Evolutionary conservation across 352 stramenopile genomes (phyloP).

Genomic region (Phytophthora pisi): DNA sequence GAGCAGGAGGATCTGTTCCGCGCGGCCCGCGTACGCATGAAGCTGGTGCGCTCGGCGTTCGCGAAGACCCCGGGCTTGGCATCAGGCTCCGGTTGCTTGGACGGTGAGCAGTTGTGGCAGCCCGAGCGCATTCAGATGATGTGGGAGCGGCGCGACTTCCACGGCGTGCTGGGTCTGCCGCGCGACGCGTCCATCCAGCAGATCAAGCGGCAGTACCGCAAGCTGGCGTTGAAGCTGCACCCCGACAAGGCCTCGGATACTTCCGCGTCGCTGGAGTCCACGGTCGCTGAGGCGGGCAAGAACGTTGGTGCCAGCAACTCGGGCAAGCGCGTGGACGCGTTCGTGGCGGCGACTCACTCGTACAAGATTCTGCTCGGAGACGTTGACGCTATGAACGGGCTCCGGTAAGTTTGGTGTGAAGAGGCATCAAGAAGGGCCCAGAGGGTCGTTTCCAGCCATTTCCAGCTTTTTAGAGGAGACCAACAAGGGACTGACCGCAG

Average conservation of each 20-base stretch:
- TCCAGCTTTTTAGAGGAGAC: neutral
- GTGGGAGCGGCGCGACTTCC: constrained; percentile 81
- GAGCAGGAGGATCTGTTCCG: constrained; percentile 84
- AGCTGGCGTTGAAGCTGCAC: constrained; percentile 85
- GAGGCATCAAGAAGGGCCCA: neutral
- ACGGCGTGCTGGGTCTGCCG: constrained; percentile 73
- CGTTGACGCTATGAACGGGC: constrained; percentile 42
- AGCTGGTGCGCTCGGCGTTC: constrained; percentile 67
- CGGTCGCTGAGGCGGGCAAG: constrained; percentile 27
- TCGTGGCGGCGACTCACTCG: constrained; percentile 77
- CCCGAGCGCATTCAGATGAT: constrained; percentile 78
- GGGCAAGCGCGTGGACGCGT: constrained; percentile 71
- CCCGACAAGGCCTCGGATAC: constrained; percentile 70
- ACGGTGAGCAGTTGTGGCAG: constrained; percentile 78
- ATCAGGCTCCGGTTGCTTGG: constrained; percentile 43
- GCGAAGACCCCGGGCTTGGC: constrained; percentile 35
- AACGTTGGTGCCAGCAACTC: constrained; percentile 15
- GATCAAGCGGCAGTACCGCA: constrained; percentile 87
- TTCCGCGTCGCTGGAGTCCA: constrained; percentile 41
- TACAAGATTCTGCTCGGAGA: constrained; percentile 77
- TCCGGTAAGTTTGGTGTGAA: constrained; percentile 22
- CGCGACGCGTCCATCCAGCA: constrained; percentile 65
- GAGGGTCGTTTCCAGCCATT: constrained; percentile 26
- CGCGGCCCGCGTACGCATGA: constrained; percentile 78
- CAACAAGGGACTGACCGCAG: neutral